Evolutionary conservation across 2,329 filamentous ascomycete species (phyloP), one percentile per base, ranked within the genome.

Genomic region (Boeremia lycopersici): DNA sequence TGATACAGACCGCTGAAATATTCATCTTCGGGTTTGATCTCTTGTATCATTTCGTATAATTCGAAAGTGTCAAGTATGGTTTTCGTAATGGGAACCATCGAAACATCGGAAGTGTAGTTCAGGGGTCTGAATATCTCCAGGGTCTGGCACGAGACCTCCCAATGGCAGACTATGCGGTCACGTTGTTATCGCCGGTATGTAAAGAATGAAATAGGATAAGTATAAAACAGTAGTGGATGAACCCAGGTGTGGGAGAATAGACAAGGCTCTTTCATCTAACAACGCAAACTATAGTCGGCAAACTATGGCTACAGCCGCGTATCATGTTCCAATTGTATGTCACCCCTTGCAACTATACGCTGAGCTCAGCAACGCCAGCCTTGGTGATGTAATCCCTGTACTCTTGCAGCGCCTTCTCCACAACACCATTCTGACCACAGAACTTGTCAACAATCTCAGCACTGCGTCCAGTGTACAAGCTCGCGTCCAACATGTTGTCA

Each of bases 401-500:
- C 59, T 76, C 78, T 58, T 77, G 76, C 17, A 86, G 81, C 69
- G 83, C 61, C 12, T 42, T 48, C 23, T 57, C 55, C 0, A 68
- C 23, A 10, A 65, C 50, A 15, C 61, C 61, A 0, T 55, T 62
- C 44, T 62, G 28, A 3, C 57, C 65, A 41, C 63, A 67, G 39
- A 67, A 66, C 59, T 53, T 59, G 11, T 66, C 63, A 1, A 67
- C 65, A 45, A 68, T 68, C 53, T 66, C 56, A 28, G 56, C 48
- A 77, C 74, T 86, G 74, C 19, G 79, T 4, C 85, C 85, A 48
- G 84, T 82, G 60, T 86, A 87, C 52, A 81, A 79, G 66, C 82
- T 82, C 1, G 89, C 81, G 58, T 88, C 82, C 42, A 93, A 76
- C 76, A 93, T 82, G 36, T 72, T 76, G 60, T 91, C 88, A 28